Evolutionary conservation across 1,284 basidiomycete species (phyloP), one percentile per base, ranked within the genome.

Genomic region (Pholiota adiposa): DNA sequence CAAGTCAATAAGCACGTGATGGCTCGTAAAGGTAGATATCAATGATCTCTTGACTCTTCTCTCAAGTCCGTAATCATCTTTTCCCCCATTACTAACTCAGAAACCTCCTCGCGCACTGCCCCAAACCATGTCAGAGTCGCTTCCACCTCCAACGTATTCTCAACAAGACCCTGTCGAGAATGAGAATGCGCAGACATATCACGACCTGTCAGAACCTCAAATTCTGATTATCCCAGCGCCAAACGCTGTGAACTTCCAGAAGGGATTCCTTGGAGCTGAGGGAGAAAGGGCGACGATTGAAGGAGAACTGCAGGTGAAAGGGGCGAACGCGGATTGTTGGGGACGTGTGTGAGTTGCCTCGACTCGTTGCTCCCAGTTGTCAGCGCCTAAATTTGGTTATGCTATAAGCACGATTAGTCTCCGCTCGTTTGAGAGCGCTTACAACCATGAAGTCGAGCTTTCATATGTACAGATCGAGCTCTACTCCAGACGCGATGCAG

Each of bases 281-380:
- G 88, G 82, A 46, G 92, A 93, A 72, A 82, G 79, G 54, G 89
- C 92, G 21, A 87, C 91, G 14, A 84, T 93, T 58, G 92, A 93
- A 71, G 91, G 91, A 55, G 92, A 93, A 72, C 76, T 93, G 33
- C 91, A 92, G 70, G 79, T 93, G 63, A 93, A 93, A 72, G 88
- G 85, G 56, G 79, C 80, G 38, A 79, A 81, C 51, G 74, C 78
- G 40, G 77, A 76, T 62, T 74, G 72, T 55, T 93, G 90, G 88
- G 75, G 79, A 61, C 85, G 84, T 78, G 77, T 92, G 92, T 92
- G 74, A 77, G 88, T 79, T 52, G 51, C 58, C 52, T 21, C 57
- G 43, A 56, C 57, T 40, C 38, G 44, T n/a, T 38, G 25, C 36
- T 21, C 51, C 56, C 59, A 38, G 49, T 60, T 56, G 51, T 12